Percentiles rank a stretch among this genome's conserved stretches.
Conservation (phyloP, 495 filamentous ascomycete species). For the Penicillium desertorum region DNA sequence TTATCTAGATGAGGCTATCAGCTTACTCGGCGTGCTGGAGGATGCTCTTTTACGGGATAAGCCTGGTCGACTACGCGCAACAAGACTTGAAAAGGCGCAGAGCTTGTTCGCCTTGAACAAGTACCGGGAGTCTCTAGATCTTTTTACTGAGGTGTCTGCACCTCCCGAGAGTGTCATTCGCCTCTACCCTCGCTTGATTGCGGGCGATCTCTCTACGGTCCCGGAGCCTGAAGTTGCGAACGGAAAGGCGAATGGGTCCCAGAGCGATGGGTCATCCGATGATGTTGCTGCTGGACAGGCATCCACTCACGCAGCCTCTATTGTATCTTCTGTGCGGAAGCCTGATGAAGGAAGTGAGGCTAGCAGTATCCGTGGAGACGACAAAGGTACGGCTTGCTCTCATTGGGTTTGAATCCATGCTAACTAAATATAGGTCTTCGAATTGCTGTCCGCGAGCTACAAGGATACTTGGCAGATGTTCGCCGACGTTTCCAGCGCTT, state of each 20-base stretch:
- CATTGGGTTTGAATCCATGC: neutral
- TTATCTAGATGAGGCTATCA: conserved; percentile 88
- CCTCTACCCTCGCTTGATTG: conserved; percentile 79
- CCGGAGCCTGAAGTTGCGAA: conserved; percentile 48
- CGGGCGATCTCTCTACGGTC: conserved; percentile 69
- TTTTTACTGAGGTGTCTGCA: conserved; percentile 86
- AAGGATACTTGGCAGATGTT: conserved; percentile 80
- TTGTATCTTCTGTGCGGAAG: conserved; percentile 55
- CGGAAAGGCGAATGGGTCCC: conserved; percentile 42
- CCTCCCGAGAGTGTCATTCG: conserved; percentile 86
- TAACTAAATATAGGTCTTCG: conserved; percentile 67
- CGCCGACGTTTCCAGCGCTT: conserved; percentile 78
- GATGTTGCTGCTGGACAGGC: conserved; percentile 17
- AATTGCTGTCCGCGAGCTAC: conserved; percentile 74
- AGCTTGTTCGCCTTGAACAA: conserved; percentile 75
- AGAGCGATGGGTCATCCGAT: conserved; percentile 32
- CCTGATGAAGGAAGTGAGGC: conserved; percentile 47
- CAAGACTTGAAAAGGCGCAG: conserved; percentile 90
- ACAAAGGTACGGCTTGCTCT: conserved; percentile 16
- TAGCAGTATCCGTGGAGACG: conserved; percentile 43
- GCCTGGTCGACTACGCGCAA: conserved; percentile 69
- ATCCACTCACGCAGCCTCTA: conserved; percentile 51
- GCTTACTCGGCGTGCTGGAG: conserved; percentile 82
- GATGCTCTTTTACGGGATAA: conserved; percentile 89
- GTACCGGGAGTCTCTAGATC: conserved; percentile 83